Conservation (phyloP, 1,139 yeast species). For the Hemisphaericaspora subhashii region DNA sequence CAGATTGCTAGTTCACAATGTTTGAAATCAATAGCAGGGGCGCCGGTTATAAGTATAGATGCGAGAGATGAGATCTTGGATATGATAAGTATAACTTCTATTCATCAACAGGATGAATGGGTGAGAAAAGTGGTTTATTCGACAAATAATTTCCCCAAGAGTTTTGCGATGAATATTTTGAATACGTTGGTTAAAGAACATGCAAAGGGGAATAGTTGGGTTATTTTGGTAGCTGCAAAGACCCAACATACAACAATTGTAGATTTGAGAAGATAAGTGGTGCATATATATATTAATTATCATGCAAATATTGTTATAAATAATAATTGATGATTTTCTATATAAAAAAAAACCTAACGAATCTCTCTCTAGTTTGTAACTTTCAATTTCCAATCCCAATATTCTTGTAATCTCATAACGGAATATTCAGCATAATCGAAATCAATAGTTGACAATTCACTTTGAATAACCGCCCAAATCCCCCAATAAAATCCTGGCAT, state of each 20-base stretch:
- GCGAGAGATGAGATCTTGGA: conserved; percentile 80
- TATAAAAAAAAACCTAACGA: too few relatives aligned
- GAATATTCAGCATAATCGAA: conserved; percentile 70
- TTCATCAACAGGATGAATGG: conserved; percentile 87
- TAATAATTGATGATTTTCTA: too few relatives aligned
- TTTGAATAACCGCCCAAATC: conserved; percentile 78
- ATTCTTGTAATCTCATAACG: conserved; percentile 60
- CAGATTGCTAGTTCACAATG: conserved; percentile 58
- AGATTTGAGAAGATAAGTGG: conserved; percentile 56
- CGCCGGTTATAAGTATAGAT: conserved; percentile 78
- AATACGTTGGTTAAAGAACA: conserved; percentile 72
- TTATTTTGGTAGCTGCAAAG: conserved; percentile 70
- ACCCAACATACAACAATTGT: conserved; percentile 66
- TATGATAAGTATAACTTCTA: conserved; percentile 74
- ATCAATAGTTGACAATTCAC: conserved; percentile 68
- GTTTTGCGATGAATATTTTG: conserved; percentile 73
- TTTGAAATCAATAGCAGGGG: conserved; percentile 53
- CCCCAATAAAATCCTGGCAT: conserved; percentile 88
- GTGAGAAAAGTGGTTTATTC: conserved; percentile 77
- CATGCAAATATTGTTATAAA: conserved; percentile 4
- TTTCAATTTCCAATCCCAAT: conserved; percentile 63
- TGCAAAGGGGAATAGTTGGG: conserved; percentile 70
- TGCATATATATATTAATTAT: background rate
- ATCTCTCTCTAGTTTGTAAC: too few relatives aligned
- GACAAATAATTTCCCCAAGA: conserved; percentile 56